Base-by-base conservation (phyloP, 2,329 filamentous ascomycete species). In the Exophiala sideris region DNA sequence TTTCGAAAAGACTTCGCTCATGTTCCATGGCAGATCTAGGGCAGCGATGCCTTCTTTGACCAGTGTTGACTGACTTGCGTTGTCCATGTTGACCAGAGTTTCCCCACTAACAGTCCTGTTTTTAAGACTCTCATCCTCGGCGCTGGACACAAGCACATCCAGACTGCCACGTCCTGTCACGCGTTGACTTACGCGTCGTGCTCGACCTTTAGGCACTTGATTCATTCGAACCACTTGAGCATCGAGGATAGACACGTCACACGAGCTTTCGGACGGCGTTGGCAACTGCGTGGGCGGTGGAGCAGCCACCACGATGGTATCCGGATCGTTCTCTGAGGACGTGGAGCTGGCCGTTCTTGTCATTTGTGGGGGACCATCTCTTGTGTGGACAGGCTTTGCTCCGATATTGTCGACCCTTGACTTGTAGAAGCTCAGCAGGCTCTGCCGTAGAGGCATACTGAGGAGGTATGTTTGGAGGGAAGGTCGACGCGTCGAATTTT, bases 1-100 rank as follows among this genome's bases (percentile, higher is more conserved):
- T 14, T 59, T 52, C 16, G 45, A 35, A 44, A 61, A 60, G 10
- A 56, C 50, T 14, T 56, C 51, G 36, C 50, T 61, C 59, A 67
- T 59, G 33, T 58, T 59, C 68, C 67, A 68, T 10, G 58, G 56
- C 36, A 67, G 52, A 39, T 76, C 70, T 62, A 75, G 71, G 21
- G 71, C 69, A 21, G 70, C 68, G 53, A 74, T 68, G 58, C 73
- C 72, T 56, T 74, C 67, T 42, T 70, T 69, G 34, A 72, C 60
- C 51, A 68, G 64, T 14, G 68, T 70, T 29, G 67, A 66, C 29
- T 68, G 68, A 9, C 70, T 66, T 49, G 64, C 63, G 51, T 60
- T 66, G 70, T 73, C 63, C 62, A 71, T 56, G 67, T 70, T 62
- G 71, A 78, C 70, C 68, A 77, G 46, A 69, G 70, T 59, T 48